Conservation (phyloP, 345 rosid species). For the Euphorbia pulcherrima region DNA sequence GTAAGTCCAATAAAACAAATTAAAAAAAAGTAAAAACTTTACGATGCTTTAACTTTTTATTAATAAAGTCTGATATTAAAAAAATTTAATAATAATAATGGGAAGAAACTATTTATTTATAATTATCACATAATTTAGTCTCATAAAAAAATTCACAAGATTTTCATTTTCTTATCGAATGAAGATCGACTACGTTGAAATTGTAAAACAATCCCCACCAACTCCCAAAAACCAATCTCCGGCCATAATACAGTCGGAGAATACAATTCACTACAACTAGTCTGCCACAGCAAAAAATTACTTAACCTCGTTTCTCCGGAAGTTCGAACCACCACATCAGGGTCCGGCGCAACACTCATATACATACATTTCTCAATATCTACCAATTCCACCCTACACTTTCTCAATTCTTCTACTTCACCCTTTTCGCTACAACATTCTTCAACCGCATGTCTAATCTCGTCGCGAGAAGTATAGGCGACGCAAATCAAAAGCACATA, state of each 20-base stretch:
- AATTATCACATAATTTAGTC: no score
- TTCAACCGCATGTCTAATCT: constrained; percentile 64
- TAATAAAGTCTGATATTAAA: no score
- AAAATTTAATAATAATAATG: no score
- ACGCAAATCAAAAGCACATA: constrained; percentile 50
- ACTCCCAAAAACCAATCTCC: constrained; percentile 61
- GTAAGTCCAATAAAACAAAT: no score
- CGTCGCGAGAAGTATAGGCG: constrained; percentile 54
- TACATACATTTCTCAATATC: constrained; percentile 50
- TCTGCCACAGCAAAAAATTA: constrained; percentile 64
- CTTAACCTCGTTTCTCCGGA: constrained; percentile 65
- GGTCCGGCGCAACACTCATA: constrained; percentile 52
- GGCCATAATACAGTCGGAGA: constrained; percentile 74
- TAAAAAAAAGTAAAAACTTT: no score
- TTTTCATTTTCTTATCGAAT: constrained; percentile 66
- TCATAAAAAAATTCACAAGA: no score
- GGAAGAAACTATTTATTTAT: no score
- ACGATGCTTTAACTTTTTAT: no score
- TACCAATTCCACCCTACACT: constrained; percentile 24
- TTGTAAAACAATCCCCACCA: constrained; percentile 55
- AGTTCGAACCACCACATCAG: constrained; percentile 59
- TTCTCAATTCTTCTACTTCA: background rate
- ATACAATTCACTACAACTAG: constrained; percentile 45
- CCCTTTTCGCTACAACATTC: constrained; percentile 61
- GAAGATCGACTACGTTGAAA: constrained; percentile 55